Evolutionary conservation across 345 rosid genomes (phyloP).

Genomic region (Hibiscus tridactylites): DNA sequence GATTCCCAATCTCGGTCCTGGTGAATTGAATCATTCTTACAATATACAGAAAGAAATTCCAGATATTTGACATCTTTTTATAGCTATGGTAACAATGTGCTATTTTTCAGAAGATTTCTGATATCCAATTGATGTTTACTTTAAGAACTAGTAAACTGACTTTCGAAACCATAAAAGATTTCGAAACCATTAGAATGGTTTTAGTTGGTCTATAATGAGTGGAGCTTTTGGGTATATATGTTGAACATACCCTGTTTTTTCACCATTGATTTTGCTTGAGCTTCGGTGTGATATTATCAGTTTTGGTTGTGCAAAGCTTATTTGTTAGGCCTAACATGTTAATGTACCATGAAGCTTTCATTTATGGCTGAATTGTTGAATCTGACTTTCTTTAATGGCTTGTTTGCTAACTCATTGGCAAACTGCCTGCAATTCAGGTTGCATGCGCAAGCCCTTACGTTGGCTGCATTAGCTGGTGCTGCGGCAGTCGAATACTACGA

Average conservation of each 20-base stretch:
- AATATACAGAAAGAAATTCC: no score
- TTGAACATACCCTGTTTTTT: not conserved
- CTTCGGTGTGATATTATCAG: not conserved
- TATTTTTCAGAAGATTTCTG: not conserved
- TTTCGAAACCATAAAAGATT: not conserved
- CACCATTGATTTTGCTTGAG: not conserved
- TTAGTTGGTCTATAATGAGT: not conserved
- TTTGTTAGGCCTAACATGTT: not conserved
- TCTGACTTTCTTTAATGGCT: not conserved
- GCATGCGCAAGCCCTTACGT: conserved; percentile 85
- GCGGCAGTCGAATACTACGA: conserved; percentile 82
- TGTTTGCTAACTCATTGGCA: not conserved
- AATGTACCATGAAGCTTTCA: not conserved
- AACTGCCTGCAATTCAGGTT: conserved; percentile 36
- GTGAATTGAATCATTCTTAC: not conserved
- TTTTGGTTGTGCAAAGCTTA: not conserved
- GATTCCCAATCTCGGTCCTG: no score
- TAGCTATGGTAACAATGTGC: not conserved
- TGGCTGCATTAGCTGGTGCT: conserved; percentile 90
- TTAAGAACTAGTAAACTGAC: not conserved
- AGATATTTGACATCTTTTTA: not conserved
- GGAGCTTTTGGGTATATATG: not conserved
- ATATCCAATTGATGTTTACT: not conserved
- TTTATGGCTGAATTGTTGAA: not conserved
- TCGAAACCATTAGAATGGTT: not conserved